Conservation (phyloP, 257 asterid genomes). For the Plantago major region DNA sequence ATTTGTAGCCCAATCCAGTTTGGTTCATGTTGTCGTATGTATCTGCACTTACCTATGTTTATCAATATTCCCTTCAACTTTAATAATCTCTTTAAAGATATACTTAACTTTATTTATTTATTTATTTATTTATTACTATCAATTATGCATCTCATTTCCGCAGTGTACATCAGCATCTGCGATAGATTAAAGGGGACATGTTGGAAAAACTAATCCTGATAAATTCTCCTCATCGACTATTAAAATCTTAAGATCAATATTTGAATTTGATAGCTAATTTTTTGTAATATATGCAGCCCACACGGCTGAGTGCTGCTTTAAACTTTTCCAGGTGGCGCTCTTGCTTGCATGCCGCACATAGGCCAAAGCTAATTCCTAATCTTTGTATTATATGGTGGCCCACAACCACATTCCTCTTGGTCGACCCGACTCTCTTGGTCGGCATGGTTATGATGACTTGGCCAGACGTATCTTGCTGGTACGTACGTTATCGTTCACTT, state of each 20-base stretch:
- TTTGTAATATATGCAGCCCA: constrained; percentile 21
- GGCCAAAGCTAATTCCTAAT: no score
- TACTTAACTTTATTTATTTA: no score
- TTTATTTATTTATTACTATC: no score
- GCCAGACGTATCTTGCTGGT: no score
- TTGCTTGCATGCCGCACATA: neutral
- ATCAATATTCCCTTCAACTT: constrained; percentile 32
- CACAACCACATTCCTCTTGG: no score
- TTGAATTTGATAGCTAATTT: neutral
- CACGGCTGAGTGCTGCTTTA: constrained; percentile 13
- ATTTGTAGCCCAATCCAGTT: constrained; percentile 39
- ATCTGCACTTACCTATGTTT: constrained; percentile 31
- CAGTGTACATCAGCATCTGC: constrained; percentile 23
- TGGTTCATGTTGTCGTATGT: constrained; percentile 50
- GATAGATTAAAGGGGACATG: no score
- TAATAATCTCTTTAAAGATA: constrained; percentile 8
- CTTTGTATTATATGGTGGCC: no score
- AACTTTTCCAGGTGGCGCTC: constrained; percentile 21
- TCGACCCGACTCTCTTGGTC: no score
- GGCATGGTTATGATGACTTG: no score
- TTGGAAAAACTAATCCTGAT: no score
- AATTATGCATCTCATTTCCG: constrained; percentile 20
- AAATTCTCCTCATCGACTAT: constrained; percentile 2
- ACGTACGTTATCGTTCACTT: no score
- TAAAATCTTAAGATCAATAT: constrained; percentile 15